phyloP scores from a whole-genome alignment of 225 moss, liverwort and hornwort species.

The Sphagnum contortum region DNA sequence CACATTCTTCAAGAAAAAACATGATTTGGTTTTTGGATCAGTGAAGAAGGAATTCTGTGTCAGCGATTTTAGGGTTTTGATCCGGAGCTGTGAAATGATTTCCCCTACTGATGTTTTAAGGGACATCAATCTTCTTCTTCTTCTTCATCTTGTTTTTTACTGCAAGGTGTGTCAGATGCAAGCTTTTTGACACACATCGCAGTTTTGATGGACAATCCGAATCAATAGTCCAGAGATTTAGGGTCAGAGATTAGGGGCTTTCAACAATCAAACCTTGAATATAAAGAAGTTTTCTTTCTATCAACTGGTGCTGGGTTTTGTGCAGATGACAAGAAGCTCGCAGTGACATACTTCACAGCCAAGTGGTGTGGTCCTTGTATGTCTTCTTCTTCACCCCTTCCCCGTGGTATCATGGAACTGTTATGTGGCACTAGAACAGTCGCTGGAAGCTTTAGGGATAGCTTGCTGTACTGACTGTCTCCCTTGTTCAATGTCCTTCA shows the following conservation, averaged over 20 bases:
- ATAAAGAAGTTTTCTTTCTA: too few species aligned
- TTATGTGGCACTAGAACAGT: too few species aligned
- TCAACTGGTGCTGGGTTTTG: neutral
- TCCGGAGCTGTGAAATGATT: too few species aligned
- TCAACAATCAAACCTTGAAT: neutral
- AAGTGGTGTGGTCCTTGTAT: conserved; percentile 63
- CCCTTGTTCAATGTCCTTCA: neutral
- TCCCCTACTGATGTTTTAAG: too few species aligned
- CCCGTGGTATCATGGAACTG: neutral
- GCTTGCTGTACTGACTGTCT: neutral
- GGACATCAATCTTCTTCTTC: too few species aligned
- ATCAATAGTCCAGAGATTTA: neutral
- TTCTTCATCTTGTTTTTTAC: too few species aligned
- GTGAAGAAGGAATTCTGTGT: too few species aligned
- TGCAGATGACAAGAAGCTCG: conserved; percentile 30
- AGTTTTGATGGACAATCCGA: neutral
- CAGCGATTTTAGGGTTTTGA: too few species aligned
- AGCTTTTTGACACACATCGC: neutral
- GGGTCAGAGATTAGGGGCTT: neutral
- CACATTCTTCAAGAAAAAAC: neutral
- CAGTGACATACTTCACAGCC: conserved; percentile 54
- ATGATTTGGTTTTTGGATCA: too few species aligned
- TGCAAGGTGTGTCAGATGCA: too few species aligned
- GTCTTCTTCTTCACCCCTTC: conserved; percentile 2
- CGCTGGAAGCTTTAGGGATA: too few species aligned